A percentile compares a stretch with the other conserved stretches of the same genome.
Conservation (phyloP, 768 basidiomycete species). For the Leccinum uliginosum region DNA sequence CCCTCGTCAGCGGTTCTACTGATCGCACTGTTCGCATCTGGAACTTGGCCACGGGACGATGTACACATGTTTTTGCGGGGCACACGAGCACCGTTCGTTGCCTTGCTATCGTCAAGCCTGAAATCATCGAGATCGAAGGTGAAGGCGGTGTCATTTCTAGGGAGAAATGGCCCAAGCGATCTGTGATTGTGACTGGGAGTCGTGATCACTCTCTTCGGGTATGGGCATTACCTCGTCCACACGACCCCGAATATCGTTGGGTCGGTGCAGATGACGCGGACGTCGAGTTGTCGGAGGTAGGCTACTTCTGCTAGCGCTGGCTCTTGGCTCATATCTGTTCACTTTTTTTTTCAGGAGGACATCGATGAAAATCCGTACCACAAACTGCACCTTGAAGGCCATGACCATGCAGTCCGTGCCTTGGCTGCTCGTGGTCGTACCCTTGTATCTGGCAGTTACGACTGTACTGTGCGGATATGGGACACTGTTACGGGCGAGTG, state of each 20-base stretch:
- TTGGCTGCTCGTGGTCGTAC: conserved; percentile 88
- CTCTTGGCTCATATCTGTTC: conserved; percentile 3
- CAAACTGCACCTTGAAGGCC: conserved; percentile 76
- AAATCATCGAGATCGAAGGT: conserved; percentile 70
- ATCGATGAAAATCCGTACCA: conserved; percentile 85
- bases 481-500: conserved; percentile 82
- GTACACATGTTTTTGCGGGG: conserved; percentile 92
- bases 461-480: conserved; percentile 94
- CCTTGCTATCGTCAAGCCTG: conserved; percentile 93
- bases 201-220: conserved; percentile 63
- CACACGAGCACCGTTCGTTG: conserved; percentile 97
- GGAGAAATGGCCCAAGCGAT: conserved; percentile 71
- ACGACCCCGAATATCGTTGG: conserved; percentile 72
- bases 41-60: conserved; percentile 74
- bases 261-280: conserved; percentile 59
- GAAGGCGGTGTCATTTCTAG: conserved; percentile 57
- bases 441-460: conserved; percentile 93
- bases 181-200: conserved; percentile 70
- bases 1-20: conserved; percentile 88
- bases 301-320: conserved; percentile 6
- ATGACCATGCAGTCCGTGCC: conserved; percentile 88
- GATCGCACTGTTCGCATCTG: conserved; percentile 92
- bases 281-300: conserved; percentile 51
- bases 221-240: conserved; percentile 63
- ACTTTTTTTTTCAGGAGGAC: conserved; percentile 47